These are phyloP conservation scores for Xylariaceae sp. DNA, from an alignment of 2,329 filamentous ascomycete species.

Conservation along the genomic window DNA sequence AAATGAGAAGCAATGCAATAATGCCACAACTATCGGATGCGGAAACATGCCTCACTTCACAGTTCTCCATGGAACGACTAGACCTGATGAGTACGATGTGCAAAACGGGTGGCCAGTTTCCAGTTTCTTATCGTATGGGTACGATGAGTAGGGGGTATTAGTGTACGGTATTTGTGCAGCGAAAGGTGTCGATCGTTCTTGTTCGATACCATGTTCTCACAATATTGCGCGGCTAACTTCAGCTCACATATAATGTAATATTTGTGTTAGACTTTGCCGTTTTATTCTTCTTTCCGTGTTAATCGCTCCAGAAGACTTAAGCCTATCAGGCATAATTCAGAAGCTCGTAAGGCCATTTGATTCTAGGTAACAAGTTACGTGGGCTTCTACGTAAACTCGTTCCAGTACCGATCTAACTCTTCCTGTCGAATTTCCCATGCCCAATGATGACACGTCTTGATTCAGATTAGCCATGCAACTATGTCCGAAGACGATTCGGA, in stretches of 20 bases:
- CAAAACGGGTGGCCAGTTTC: constrained; percentile 36
- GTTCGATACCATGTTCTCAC: too few species aligned
- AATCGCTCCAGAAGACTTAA: too few species aligned
- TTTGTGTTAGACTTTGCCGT: too few species aligned
- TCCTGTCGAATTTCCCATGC: constrained; percentile 49
- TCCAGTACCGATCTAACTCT: constrained; percentile 46
- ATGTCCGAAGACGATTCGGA: background rate
- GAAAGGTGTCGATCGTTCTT: too few species aligned
- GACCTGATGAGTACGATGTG: constrained; percentile 29
- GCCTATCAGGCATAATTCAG: too few species aligned
- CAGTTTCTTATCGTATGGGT: constrained; percentile 30
- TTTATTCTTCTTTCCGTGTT: too few species aligned
- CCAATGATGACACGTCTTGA: constrained; percentile 53
- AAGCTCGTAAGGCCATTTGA: too few species aligned
- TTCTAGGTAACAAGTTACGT: too few species aligned
- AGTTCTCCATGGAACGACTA: constrained; percentile 34
- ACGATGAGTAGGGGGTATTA: constrained; percentile 10
- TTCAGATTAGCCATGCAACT: background rate
- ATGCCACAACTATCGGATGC: constrained; percentile 23
- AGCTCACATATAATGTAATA: too few species aligned
- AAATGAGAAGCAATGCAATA: constrained; percentile 13
- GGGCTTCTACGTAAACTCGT: constrained; percentile 7
- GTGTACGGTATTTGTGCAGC: background rate
- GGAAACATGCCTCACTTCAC: constrained; percentile 27
- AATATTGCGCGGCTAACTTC: too few species aligned